Evolutionary conservation across 2,329 filamentous ascomycete species (phyloP).

Genomic region (Ophiocordyceps camponoti-rufipedis): DNA sequence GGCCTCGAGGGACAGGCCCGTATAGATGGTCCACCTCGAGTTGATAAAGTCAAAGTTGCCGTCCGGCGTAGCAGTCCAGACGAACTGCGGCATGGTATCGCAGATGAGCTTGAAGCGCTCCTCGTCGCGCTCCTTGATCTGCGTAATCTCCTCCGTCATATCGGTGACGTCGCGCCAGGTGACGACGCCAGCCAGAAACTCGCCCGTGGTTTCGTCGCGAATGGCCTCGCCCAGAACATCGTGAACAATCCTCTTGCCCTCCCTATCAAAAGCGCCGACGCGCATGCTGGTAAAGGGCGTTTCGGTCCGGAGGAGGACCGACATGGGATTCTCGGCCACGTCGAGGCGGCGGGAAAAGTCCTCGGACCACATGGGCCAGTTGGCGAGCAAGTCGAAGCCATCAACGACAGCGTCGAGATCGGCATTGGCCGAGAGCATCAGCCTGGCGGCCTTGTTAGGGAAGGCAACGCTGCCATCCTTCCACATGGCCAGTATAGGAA

Average conservation of each 20-base stretch:
- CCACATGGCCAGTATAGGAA: constrained; percentile 67
- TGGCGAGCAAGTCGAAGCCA: constrained; percentile 36
- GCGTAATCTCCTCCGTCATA: constrained; percentile 49
- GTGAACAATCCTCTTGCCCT: constrained; percentile 35
- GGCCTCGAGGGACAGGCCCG: constrained; percentile 43
- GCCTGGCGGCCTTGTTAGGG: constrained; percentile 47
- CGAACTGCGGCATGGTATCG: constrained; percentile 52
- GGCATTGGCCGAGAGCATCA: constrained; percentile 26
- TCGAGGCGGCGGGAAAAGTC: constrained; percentile 43
- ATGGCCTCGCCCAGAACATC: constrained; percentile 53
- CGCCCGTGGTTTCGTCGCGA: constrained; percentile 45
- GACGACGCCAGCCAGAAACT: constrained; percentile 56
- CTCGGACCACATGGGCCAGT: constrained; percentile 45
- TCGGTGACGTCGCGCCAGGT: constrained; percentile 55
- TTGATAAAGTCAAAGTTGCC: constrained; percentile 59
- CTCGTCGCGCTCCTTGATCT: constrained; percentile 53
- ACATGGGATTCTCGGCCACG: constrained; percentile 46
- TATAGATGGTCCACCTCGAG: constrained; percentile 64
- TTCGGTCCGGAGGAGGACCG: constrained; percentile 42
- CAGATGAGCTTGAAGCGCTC: constrained; percentile 59
- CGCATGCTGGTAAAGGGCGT: constrained; percentile 38
- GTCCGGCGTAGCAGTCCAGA: constrained; percentile 55
- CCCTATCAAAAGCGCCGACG: constrained; percentile 41
- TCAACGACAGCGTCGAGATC: constrained; percentile 22
- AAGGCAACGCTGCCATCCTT: constrained; percentile 58